Conservation (phyloP, 805 yeast genomes). For the Wickerhamomyces xylosicus region DNA sequence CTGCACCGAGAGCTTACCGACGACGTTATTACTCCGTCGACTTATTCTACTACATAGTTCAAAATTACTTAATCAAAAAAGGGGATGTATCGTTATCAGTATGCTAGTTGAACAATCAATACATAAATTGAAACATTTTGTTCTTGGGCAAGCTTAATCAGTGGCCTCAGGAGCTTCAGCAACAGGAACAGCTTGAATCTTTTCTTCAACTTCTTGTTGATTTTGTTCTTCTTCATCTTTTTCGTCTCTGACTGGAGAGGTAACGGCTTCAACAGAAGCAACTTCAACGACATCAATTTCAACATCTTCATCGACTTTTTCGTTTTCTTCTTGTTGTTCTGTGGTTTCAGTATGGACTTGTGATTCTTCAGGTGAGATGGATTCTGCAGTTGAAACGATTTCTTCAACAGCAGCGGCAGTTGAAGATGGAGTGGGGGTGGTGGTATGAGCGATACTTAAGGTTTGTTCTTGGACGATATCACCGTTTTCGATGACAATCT, state of each 20-base stretch:
- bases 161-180: not conserved
- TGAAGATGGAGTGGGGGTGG: too few species aligned
- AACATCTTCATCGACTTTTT: conserved; percentile 1
- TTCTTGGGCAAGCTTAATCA: too few species aligned
- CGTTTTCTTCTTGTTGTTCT: too few species aligned
- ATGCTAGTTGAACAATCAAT: too few species aligned
- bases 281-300: not conserved
- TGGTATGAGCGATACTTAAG: conserved; percentile 4
- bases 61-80: too few species aligned
- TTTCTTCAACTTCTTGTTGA: not conserved
- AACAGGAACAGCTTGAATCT: not conserved
- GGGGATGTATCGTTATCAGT: too few species aligned
- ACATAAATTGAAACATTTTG: too few species aligned
- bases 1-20: too few species aligned
- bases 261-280: not conserved
- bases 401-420: too few species aligned
- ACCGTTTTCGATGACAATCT: conserved; percentile 11
- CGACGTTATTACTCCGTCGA: too few species aligned
- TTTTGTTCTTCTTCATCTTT: not conserved
- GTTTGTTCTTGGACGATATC: conserved; percentile 13
- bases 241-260: not conserved
- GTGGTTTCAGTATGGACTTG: too few species aligned
- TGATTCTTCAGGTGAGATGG: not conserved
- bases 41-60: too few species aligned
- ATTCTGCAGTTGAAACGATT: conserved; percentile 2